These are phyloP conservation scores for Hippophae rhamnoides DNA, from an alignment of 306 rosid species.

Conservation along the genomic window DNA sequence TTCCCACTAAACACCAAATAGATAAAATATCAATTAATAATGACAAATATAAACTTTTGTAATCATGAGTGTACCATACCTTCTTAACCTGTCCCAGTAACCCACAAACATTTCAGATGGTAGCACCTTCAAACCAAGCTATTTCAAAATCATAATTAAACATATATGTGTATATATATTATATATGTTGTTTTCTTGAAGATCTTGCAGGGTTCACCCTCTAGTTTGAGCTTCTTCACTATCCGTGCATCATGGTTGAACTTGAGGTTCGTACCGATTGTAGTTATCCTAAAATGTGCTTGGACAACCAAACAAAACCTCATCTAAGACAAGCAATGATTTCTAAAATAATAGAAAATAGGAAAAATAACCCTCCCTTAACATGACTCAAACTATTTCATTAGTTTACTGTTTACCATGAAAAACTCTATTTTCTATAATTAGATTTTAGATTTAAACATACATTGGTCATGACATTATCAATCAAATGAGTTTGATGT, in stretches of 20 bases:
- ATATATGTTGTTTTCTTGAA: slow-evolving; percentile 90
- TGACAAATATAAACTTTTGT: background rate
- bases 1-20: slow-evolving; percentile 6
- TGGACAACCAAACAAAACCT: slow-evolving; percentile 31
- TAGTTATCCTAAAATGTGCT: slow-evolving; percentile 81
- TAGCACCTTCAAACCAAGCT: slow-evolving; percentile 94
- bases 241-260: slow-evolving; percentile 69
- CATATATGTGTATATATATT: slow-evolving; percentile 33
- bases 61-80: slow-evolving; percentile 45
- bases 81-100: slow-evolving; percentile 94
- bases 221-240: slow-evolving; percentile 86
- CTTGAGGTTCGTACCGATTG: slow-evolving; percentile 83
- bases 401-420: too few species aligned
- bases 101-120: slow-evolving; percentile 82
- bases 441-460: too few species aligned
- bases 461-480: too few species aligned
- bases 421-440: too few species aligned
- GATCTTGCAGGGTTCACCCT: slow-evolving; percentile 84
- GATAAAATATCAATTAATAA: slow-evolving; percentile 9
- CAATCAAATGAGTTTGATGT: too few species aligned
- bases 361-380: background rate
- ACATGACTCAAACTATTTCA: too few species aligned
- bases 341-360: background rate
- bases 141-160: slow-evolving; percentile 89
- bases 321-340: background rate